Evolutionary conservation across 805 yeast species (phyloP).

Genomic region (Sugiyamaella qingdaonensis): DNA sequence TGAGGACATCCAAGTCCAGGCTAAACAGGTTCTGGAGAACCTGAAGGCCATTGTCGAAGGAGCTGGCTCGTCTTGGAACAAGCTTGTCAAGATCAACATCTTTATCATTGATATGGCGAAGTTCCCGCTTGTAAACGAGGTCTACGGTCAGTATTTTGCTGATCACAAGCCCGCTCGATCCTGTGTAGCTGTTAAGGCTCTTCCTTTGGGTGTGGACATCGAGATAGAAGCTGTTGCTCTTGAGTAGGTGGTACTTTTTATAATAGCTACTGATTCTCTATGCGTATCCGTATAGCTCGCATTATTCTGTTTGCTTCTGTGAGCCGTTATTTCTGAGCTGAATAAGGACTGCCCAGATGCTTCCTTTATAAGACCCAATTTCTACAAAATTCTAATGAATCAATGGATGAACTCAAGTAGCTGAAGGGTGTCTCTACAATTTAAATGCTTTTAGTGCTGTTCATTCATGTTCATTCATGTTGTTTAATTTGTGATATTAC

Average conservation of each 20-base stretch:
- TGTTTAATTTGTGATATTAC: too few species aligned
- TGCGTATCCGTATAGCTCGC: too few species aligned
- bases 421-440: too few species aligned
- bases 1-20: constrained; percentile 50
- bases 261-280: too few species aligned
- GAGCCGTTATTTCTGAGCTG: too few species aligned
- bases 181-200: constrained; percentile 88
- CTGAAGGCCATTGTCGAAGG: constrained; percentile 66
- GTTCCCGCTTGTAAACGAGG: constrained; percentile 81
- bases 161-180: constrained; percentile 79
- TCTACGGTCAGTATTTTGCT: constrained; percentile 52
- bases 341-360: too few species aligned
- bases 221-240: constrained; percentile 93
- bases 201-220: constrained; percentile 81
- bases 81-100: constrained; percentile 81
- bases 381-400: too few species aligned
- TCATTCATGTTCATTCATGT: too few species aligned
- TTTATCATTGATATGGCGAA: constrained; percentile 88
- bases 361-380: too few species aligned
- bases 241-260: constrained; percentile 30
- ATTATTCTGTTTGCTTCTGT: too few species aligned
- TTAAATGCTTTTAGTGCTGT: too few species aligned
- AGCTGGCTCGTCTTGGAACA: constrained; percentile 77
- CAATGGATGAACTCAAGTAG: too few species aligned
- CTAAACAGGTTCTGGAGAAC: constrained; percentile 40